Conservation (phyloP, 2,329 filamentous ascomycete genomes). For the Hirsutella rhossiliensis region DNA sequence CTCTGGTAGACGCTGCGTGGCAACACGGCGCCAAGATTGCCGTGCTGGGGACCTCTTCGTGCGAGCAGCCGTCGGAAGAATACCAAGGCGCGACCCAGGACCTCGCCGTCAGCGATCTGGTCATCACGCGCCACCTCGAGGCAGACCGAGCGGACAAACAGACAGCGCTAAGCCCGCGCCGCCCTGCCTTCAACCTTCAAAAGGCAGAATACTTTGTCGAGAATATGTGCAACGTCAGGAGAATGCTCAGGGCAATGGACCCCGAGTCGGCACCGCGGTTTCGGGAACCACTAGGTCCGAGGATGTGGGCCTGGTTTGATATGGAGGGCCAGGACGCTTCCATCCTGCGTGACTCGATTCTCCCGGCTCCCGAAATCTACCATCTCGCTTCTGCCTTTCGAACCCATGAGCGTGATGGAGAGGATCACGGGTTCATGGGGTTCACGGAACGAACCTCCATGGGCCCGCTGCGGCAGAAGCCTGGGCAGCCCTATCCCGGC, state of each 20-base stretch:
- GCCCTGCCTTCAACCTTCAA: conserved; percentile 12
- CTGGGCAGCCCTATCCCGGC: conserved; percentile 17
- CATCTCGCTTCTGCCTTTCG: conserved; percentile 22
- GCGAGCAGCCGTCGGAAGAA: conserved; percentile 32
- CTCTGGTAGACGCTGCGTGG: conserved; percentile 60
- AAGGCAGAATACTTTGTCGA: conserved; percentile 28
- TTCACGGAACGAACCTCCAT: conserved; percentile 19
- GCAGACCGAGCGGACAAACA: conserved; percentile 13
- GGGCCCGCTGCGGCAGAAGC: conserved; percentile 18
- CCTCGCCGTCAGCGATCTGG: conserved; percentile 28
- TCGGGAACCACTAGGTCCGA: conserved; percentile 10
- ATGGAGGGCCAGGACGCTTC: conserved; percentile 13
- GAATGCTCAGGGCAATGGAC: conserved; percentile 30
- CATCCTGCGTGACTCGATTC: conserved; percentile 20
- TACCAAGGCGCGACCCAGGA: conserved; percentile 27
- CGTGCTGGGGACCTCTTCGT: conserved; percentile 66
- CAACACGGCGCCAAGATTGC: conserved; percentile 59
- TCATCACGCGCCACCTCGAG: conserved; percentile 23
- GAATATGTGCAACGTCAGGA: conserved; percentile 33
- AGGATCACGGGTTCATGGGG: conserved; percentile 10
- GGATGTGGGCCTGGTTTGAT: conserved; percentile 14
- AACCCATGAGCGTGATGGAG: conserved; percentile 10
- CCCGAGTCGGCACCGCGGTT: conserved; percentile 5
- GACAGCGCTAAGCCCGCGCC: neutral
- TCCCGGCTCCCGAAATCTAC: conserved; percentile 26